These are phyloP conservation scores for Pythium vanterpoolii DNA, from an alignment of 352 stramenopile genomes.

Conservation along the genomic window DNA sequence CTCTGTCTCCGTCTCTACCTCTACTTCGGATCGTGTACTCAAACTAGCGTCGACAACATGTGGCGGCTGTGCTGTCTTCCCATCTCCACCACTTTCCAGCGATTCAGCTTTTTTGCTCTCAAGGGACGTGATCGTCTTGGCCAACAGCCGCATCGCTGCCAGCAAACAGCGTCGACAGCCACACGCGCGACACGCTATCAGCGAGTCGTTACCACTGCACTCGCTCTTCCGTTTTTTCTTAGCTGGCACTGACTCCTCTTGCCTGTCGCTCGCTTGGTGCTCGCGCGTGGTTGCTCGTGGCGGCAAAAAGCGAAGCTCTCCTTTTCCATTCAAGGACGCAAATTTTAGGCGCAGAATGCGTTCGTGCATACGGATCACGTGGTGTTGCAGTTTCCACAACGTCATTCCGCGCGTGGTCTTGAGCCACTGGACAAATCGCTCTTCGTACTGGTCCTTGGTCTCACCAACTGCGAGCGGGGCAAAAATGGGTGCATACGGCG, in stretches of 20 bases:
- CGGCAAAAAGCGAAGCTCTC: not conserved
- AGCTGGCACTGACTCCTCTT: not conserved
- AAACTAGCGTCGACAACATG: not conserved
- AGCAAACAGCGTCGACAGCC: conserved; percentile 11
- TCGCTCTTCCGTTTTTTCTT: not conserved
- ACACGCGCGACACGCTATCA: conserved; percentile 7
- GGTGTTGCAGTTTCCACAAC: not conserved
- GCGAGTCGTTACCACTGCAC: not conserved
- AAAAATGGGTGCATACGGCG: not conserved
- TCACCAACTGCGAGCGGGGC: conserved; percentile 14
- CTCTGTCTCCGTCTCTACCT: not conserved
- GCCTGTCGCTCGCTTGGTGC: not conserved
- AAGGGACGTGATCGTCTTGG: not conserved
- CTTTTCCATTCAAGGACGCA: not conserved
- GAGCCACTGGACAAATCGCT: conserved; percentile 12
- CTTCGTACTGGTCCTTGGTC: conserved; percentile 10
- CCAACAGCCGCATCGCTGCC: not conserved
- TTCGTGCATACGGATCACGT: not conserved
- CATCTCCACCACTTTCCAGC: not conserved
- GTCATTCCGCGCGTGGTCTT: not conserved
- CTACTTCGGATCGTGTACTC: no score
- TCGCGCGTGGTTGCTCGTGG: not conserved
- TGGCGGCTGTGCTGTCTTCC: not conserved
- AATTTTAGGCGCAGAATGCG: conserved; percentile 14
- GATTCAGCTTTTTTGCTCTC: conserved; percentile 1